Evolutionary conservation across 2,329 filamentous ascomycete genomes (phyloP), one percentile per base, ranked within the genome.

Genomic region (Cordyceps pruinosa): DNA sequence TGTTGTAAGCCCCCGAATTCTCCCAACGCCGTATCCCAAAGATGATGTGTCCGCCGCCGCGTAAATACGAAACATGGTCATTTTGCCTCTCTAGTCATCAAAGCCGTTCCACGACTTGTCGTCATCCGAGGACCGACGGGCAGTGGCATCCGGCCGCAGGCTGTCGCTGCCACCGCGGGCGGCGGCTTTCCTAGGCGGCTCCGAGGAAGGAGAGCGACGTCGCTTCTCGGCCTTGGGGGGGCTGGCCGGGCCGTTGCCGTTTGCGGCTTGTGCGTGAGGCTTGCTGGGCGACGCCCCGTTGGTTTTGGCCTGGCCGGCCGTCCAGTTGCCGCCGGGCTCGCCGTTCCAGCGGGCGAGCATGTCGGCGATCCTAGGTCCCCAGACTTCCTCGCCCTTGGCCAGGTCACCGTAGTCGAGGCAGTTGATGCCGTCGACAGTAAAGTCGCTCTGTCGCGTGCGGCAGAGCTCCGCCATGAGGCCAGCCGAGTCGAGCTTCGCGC

Each of bases 391-490:
- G 1, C 89, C 90, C 62, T 86, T 82, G 57, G 79, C 79, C 4
- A 97, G 73, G 61, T 96, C 90, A 12, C 83, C 77, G 68, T 88
- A 96, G 64, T 94, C 88, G 21, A 97, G 71, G 54, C 90, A 87
- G 66, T 89, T 92, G 5, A 76, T 73, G 34, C 82, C 78, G 1
- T 83, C 85, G 0, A 96, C 75, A 57, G 82, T 80, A 66, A 95
- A 97, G 60, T 90, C 83, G 19, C 85, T 89, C 72, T 99, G 94
- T 53, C 88, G 83, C 4, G 84, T 88, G 56, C 94, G 86, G 57
- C 88, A 81, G 21, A 99, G 82, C 64, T 88, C 85, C 23, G 89
- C 84, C 93, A 99, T 97, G 62, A 94, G 79, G 34, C 82, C 94
- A 25, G 89, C 85, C 13, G 90, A 96, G 53, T 83, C 85, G 15